A percentile compares a stretch with the other conserved stretches of the same genome.
These are phyloP conservation scores for Arachnomyces sp. DNA, from an alignment of 2,329 filamentous ascomycete species.

Conservation along the genomic window DNA sequence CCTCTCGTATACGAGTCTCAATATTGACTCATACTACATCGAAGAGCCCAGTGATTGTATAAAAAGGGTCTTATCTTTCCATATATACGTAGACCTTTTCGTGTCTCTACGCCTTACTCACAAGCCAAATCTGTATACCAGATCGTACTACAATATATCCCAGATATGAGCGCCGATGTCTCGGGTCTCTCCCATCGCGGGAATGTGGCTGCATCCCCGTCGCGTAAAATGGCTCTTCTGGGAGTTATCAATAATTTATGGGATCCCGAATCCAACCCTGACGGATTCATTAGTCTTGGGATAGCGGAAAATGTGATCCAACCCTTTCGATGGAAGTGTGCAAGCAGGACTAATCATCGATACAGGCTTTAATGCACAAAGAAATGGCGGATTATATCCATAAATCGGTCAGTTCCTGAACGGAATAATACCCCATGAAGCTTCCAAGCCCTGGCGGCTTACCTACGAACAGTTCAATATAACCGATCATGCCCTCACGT, in stretches of 20 bases:
- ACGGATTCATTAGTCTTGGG: slow-evolving; percentile 28
- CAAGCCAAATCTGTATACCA: no score
- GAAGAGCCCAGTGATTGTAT: no score
- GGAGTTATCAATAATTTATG: slow-evolving; percentile 40
- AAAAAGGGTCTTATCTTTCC: no score
- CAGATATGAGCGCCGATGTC: slow-evolving; percentile 9
- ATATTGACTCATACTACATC: no score
- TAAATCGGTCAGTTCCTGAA: slow-evolving; percentile 15
- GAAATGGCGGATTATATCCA: slow-evolving; percentile 33
- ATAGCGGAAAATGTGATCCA: slow-evolving; percentile 29
- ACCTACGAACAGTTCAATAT: slow-evolving; percentile 21
- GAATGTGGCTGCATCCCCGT: no score
- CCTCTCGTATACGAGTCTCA: no score
- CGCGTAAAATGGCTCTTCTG: slow-evolving; percentile 7
- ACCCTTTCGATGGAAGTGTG: no score
- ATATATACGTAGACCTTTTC: no score
- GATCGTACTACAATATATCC: no score
- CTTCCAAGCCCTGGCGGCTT: neutral
- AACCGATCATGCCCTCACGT: slow-evolving; percentile 29
- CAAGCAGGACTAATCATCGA: neutral
- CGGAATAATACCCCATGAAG: slow-evolving; percentile 12
- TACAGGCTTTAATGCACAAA: slow-evolving; percentile 28
- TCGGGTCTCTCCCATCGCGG: slow-evolving; percentile 20
- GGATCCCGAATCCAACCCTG: slow-evolving; percentile 32
- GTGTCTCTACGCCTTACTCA: no score